Evolutionary conservation across 331 rosid species (phyloP).

Genomic region (Quercus lobata): DNA sequence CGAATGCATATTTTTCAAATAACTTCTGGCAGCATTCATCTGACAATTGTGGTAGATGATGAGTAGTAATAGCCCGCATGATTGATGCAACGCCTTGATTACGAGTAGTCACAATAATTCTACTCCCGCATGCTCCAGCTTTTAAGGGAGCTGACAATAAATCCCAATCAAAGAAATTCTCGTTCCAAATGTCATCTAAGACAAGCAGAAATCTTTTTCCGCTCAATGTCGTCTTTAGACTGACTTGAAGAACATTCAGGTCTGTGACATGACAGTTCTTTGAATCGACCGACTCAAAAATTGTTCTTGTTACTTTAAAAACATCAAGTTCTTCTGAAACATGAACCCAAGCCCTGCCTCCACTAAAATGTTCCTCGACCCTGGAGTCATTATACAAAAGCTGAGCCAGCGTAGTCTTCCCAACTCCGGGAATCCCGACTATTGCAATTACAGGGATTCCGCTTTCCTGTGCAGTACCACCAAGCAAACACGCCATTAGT

Average conservation of each 20-base stretch:
- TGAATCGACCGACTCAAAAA: background rate
- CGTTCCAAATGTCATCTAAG: too few relatives aligned
- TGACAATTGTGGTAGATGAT: background rate
- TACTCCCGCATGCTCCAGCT: background rate
- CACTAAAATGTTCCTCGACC: background rate
- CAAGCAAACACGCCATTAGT: background rate
- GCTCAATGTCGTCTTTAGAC: too few relatives aligned
- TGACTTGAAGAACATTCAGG: background rate
- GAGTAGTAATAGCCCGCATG: background rate
- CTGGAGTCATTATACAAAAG: background rate
- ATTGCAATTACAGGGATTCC: background rate
- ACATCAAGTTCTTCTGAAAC: background rate
- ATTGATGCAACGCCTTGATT: background rate
- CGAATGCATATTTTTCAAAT: background rate
- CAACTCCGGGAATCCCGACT: conserved; percentile 23
- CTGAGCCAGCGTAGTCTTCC: background rate
- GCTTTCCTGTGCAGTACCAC: background rate
- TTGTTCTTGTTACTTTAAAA: background rate
- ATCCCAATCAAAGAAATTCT: background rate
- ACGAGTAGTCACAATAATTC: background rate
- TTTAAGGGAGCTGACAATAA: background rate
- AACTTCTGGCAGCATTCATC: background rate
- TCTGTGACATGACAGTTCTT: background rate
- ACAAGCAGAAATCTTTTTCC: too few relatives aligned
- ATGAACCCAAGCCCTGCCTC: too few relatives aligned